These are phyloP conservation scores for Fusarium sp. DNA, from an alignment of 2,329 filamentous ascomycete species.

Conservation along the genomic window DNA sequence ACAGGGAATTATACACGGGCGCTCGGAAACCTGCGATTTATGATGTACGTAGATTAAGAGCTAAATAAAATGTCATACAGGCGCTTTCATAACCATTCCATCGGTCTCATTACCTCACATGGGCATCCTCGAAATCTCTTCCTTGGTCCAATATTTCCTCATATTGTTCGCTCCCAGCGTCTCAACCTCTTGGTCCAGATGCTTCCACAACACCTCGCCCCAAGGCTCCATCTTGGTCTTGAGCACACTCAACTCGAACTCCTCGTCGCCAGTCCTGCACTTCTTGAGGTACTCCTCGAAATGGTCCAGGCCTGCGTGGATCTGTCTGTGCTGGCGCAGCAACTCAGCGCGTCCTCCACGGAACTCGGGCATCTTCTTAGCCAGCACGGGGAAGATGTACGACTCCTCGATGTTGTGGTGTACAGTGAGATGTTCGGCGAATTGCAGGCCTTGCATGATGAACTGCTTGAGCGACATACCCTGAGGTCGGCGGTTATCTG, in stretches of 20 bases:
- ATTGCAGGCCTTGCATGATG: slow-evolving; percentile 75
- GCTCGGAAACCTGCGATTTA: slow-evolving; percentile 24
- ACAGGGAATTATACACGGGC: slow-evolving; percentile 11
- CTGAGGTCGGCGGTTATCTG: slow-evolving; percentile 68
- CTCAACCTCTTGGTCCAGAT: slow-evolving; percentile 87
- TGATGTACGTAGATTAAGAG: slow-evolving; percentile 13
- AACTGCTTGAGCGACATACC: slow-evolving; percentile 78
- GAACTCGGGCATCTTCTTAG: slow-evolving; percentile 84
- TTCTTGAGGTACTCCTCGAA: slow-evolving; percentile 74
- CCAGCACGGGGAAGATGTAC: slow-evolving; percentile 84
- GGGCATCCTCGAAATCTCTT: slow-evolving; percentile 79
- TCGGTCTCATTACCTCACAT: slow-evolving; percentile 69
- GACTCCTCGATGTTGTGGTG: slow-evolving; percentile 89
- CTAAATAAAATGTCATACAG: slow-evolving; percentile 10
- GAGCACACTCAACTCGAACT: slow-evolving; percentile 70
- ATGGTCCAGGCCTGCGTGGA: slow-evolving; percentile 80
- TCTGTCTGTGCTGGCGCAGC: slow-evolving; percentile 80
- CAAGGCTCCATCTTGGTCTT: slow-evolving; percentile 81
- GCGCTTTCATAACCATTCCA: background rate
- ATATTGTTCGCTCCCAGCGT: slow-evolving; percentile 85
- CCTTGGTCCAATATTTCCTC: slow-evolving; percentile 82
- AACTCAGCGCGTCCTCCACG: slow-evolving; percentile 67
- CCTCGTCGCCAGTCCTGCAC: slow-evolving; percentile 73
- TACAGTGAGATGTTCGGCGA: slow-evolving; percentile 76
- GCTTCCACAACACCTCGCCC: slow-evolving; percentile 82